phyloP scores from a whole-genome alignment of 345 rosid genomes.

The Melastoma malabathricum region DNA sequence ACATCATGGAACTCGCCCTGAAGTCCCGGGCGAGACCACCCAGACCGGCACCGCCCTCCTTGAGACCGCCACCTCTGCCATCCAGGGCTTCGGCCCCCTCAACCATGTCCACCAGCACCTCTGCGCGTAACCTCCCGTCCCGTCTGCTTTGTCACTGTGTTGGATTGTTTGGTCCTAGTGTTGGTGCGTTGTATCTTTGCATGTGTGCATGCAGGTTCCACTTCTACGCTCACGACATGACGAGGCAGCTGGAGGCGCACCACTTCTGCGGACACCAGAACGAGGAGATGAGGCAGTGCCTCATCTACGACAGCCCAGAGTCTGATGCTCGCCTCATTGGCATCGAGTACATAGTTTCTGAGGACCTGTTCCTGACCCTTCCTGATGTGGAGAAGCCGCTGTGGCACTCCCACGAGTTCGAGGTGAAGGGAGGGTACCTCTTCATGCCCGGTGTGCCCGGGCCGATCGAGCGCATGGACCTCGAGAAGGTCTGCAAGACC shows the following conservation, averaged over 20 bases:
- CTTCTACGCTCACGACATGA: constrained; percentile 63
- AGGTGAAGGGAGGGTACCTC: constrained; percentile 69
- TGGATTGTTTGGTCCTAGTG: not conserved
- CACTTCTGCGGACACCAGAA: constrained; percentile 69
- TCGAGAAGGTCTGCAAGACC: constrained; percentile 52
- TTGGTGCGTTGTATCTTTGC: not conserved
- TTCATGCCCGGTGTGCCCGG: constrained; percentile 68
- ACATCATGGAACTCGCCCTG: constrained; percentile 12
- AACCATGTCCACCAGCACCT: constrained; percentile 75
- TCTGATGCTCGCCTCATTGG: constrained; percentile 53
- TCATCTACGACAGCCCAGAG: constrained; percentile 46
- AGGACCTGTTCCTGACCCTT: constrained; percentile 45
- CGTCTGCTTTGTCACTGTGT: not conserved
- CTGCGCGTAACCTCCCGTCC: constrained; percentile 45
- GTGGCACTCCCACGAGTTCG: constrained; percentile 68
- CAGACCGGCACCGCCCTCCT: constrained; percentile 31
- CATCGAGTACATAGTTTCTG: constrained; percentile 58
- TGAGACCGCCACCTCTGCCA: constrained; percentile 50
- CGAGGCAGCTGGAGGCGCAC: constrained; percentile 67
- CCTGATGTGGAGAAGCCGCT: constrained; percentile 67
- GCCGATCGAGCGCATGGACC: constrained; percentile 41
- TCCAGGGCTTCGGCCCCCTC: constrained; percentile 47
- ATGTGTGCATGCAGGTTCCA: constrained; percentile 37
- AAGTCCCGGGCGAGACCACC: constrained; percentile 53
- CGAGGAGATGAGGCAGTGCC: constrained; percentile 80